Base-by-base conservation (phyloP, 441 rosid species). In the Hura crepitans region DNA sequence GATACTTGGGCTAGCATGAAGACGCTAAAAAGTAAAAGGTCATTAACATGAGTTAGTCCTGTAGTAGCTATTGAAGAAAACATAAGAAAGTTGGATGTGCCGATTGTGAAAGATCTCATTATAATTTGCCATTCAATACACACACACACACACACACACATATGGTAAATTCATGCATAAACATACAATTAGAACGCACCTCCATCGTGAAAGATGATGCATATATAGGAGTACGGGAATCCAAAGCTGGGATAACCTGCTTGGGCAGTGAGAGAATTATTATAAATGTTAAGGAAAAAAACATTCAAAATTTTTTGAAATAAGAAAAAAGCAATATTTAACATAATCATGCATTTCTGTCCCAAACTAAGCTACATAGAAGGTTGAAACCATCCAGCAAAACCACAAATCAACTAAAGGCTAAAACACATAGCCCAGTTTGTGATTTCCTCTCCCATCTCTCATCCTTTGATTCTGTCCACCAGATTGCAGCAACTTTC, bases 141-240 rank as follows among this genome's bases (percentile, higher is more conserved):
- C n/a, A n/a, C n/a, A n/a, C n/a, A n/a, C n/a, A n/a, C n/a, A n/a
- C n/a, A n/a, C n/a, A n/a, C n/a, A n/a, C n/a, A n/a, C 33, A 9
- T 2, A 7, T 27, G 20, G 15, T 9, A 22, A 60, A 6, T 54
- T 51, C 28, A 67, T 3, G 39, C 18, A 64, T 60, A 55, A 3
- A 62, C 51, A 43, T 58, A 57, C 37, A 68, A 17, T 18, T 33
- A 61, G 43, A 37, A 69, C 61, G 66, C 81, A 94, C 98, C 98
- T 94, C 97, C 96, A 88, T 88, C 61, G 98, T 94, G 71, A 94
- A 94, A 75, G 98, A 94, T 66, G 98, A 94, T 18, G 98, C 89
- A 76, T 72, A 91, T 81, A 94, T 90, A 22, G 98, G 97, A 31
- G 96, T 91, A 70, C 65, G 75, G 60, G 85, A 43, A 84, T 94